A percentile compares a stretch with the other conserved stretches of the same genome.
Conservation (phyloP, 768 basidiomycete species). For the Kwoniella sp. region DNA sequence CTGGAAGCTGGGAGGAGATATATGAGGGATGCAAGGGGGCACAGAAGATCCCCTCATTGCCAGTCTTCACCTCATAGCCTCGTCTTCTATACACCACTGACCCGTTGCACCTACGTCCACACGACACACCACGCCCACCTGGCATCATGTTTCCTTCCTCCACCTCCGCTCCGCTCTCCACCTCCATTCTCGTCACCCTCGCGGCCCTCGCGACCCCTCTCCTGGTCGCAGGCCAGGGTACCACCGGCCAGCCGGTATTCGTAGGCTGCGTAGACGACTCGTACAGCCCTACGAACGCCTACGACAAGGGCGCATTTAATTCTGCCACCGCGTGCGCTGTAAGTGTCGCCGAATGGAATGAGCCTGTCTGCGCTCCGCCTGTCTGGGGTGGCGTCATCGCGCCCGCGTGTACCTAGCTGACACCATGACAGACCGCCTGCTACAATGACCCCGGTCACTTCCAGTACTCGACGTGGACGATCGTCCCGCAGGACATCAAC, state of each 20-base stretch:
- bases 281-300: background rate
- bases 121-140: too few species aligned
- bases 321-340: constrained; percentile 2
- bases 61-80: too few species aligned
- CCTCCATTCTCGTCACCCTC: background rate
- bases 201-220: background rate
- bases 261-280: background rate
- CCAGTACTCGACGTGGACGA: constrained; percentile 1
- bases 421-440: constrained; percentile 6
- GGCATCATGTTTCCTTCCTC: background rate
- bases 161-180: background rate
- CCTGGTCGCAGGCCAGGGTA: background rate
- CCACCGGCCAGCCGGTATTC: background rate
- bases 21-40: too few species aligned
- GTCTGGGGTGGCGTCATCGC: too few species aligned
- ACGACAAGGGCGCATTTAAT: background rate
- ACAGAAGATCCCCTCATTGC: too few species aligned
- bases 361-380: too few species aligned
- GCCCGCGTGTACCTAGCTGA: too few species aligned
- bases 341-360: too few species aligned
- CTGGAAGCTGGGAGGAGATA: too few species aligned
- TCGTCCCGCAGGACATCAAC: constrained; percentile 2
- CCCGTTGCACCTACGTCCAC: too few species aligned
- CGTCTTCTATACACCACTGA: too few species aligned
- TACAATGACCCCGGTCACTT: background rate